Percentiles rank a stretch among this genome's conserved stretches.
Conservation (phyloP, 345 rosid species). For the Arabidopsis suecica region DNA sequence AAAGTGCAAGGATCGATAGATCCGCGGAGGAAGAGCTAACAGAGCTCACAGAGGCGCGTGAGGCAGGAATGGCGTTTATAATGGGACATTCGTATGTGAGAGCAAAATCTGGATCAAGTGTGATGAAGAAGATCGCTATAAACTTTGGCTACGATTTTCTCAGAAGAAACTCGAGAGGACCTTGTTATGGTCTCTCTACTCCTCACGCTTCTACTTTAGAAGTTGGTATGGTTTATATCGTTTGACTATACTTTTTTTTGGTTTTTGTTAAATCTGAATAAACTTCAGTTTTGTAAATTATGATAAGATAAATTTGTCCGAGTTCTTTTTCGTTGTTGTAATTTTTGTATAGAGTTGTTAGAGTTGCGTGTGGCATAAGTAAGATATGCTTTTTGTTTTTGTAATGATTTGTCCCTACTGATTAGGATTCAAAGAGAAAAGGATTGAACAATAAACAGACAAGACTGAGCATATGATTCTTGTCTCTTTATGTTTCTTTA, state of each 20-base stretch:
- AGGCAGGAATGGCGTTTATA: conserved; percentile 91
- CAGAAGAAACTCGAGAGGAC: conserved; percentile 88
- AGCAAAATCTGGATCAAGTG: conserved; percentile 88
- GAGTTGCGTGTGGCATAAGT: conserved; percentile 42
- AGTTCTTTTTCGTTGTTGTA: conserved; percentile 21
- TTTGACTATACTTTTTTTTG: conserved; percentile 43
- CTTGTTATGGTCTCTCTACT: conserved; percentile 63
- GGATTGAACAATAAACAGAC: conserved; percentile 36
- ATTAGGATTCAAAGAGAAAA: conserved; percentile 21
- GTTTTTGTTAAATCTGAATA: conserved; percentile 1
- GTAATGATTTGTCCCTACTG: conserved; percentile 33
- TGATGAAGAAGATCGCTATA: conserved; percentile 77
- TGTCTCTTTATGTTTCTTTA: conserved; percentile 44
- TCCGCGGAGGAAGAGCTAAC: conserved; percentile 64
- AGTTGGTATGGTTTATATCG: conserved; percentile 92
- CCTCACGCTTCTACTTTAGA: conserved; percentile 92
- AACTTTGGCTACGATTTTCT: conserved; percentile 88
- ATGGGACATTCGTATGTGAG: conserved; percentile 85
- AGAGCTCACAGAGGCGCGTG: conserved; percentile 89
- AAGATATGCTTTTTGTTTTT: conserved; percentile 34
- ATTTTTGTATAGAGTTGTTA: conserved; percentile 28
- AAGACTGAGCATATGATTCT: conserved; percentile 49
- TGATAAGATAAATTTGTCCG: conserved; percentile 6
- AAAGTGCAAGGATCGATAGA: conserved; percentile 52
- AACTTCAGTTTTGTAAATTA: conserved; percentile 25